phyloP scores from a whole-genome alignment of 2,329 filamentous ascomycete species.

The Paecilomyces fulvus region DNA sequence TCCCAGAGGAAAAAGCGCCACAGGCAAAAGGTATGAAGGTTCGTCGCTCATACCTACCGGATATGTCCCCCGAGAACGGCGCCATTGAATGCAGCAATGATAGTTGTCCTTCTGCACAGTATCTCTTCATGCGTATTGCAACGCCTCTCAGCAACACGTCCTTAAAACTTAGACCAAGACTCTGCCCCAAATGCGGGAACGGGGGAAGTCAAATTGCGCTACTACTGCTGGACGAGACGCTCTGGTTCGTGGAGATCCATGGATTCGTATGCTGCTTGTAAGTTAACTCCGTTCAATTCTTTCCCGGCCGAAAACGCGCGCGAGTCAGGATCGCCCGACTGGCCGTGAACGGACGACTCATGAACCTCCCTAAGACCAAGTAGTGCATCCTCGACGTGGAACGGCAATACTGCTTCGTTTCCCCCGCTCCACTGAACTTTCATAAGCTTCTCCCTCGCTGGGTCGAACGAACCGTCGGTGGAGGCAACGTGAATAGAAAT shows the following conservation, averaged over 20 bases:
- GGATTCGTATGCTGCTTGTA: neutral
- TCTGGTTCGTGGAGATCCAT: neutral
- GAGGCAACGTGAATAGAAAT: neutral
- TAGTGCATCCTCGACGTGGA: neutral
- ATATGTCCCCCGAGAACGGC: neutral
- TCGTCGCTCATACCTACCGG: neutral
- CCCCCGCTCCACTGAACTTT: neutral
- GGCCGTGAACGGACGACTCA: neutral
- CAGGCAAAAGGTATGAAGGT: neutral
- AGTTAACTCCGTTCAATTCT: neutral
- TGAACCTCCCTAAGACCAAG: neutral
- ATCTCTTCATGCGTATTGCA: neutral
- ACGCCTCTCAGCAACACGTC: neutral
- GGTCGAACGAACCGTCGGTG: neutral
- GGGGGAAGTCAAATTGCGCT: neutral
- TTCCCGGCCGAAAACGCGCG: neutral
- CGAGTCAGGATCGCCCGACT: neutral
- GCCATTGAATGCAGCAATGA: neutral
- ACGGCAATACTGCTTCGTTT: neutral
- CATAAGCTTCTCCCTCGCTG: neutral
- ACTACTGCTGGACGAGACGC: neutral
- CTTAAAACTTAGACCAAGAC: neutral
- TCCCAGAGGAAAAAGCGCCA: neutral
- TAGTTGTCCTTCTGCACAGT: neutral
- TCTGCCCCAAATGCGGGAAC: neutral